Evolutionary conservation across 75 land plant species (phyloP).

Genomic region (Gnetum montanum): DNA sequence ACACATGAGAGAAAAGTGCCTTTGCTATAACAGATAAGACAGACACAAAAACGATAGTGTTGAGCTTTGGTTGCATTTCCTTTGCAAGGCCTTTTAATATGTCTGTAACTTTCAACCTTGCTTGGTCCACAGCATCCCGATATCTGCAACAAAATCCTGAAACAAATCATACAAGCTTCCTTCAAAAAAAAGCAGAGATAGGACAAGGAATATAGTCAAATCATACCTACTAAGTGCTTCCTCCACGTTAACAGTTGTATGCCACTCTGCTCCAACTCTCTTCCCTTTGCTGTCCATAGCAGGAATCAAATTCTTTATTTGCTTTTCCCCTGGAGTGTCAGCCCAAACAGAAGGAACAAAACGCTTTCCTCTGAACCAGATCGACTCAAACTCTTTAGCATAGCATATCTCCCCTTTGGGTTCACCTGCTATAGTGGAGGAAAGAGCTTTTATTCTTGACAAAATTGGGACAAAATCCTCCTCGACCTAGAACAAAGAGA

Average conservation of each 20-base stretch:
- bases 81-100: slow-evolving; percentile 57
- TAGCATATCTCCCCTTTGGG: slow-evolving; percentile 74
- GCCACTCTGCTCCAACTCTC: slow-evolving; percentile 88
- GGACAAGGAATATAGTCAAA: no score
- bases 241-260: slow-evolving; percentile 65
- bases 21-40: slow-evolving; percentile 73
- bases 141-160: slow-evolving; percentile 33
- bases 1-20: slow-evolving; percentile 78
- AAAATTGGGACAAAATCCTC: slow-evolving; percentile 77
- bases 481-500: slow-evolving; percentile 20
- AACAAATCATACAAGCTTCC: background rate
- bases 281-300: slow-evolving; percentile 76
- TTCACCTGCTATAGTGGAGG: slow-evolving; percentile 43
- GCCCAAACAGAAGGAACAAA: slow-evolving; percentile 79
- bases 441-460: slow-evolving; percentile 47
- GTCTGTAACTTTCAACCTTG: slow-evolving; percentile 48
- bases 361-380: slow-evolving; percentile 88
- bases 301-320: slow-evolving; percentile 60
- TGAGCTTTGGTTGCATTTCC: slow-evolving; percentile 51
- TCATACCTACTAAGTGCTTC: slow-evolving; percentile 50
- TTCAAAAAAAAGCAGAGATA: background rate
- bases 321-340: slow-evolving; percentile 70
- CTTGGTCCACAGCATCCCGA: slow-evolving; percentile 46
- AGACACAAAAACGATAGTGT: slow-evolving; percentile 69
- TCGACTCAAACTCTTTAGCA: slow-evolving; percentile 62